Base-by-base conservation (phyloP, 345 rosid species). In the Punica granatum region DNA sequence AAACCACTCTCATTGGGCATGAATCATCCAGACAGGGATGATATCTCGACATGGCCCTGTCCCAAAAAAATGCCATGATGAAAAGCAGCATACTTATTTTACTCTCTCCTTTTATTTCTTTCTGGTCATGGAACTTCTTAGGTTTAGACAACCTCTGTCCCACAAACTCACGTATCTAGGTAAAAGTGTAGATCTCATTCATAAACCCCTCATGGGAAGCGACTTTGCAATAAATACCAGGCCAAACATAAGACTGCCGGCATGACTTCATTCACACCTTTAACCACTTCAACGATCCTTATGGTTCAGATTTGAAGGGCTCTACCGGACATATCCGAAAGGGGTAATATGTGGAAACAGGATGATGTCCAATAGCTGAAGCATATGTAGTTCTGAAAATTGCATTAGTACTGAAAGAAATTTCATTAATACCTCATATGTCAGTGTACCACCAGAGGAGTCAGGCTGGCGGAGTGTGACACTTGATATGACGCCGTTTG, bases 391-490 rank as follows among this genome's bases (percentile, higher is more conserved):
- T 34, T 19, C 30, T 28, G 42, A 56, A 66, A 15, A n/a, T 34
- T 68, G 69, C 18, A 49, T 68, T 31, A 67, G 23, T 30, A 11
- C 5, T 37, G 6, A 37, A 11, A 37, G 11, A 66, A 15, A 16
- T 41, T 70, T 69, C 18, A 54, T 70, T 36, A 67, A 19, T 30
- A 92, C 99, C 90, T 95, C 99, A 18, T 95, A 95, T 16, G 99
- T 95, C 78, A 95, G 81, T 73, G 99, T 95, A 60, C 99, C 99
- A 1, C 99, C 99, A 1, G 99, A 95, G 41, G 98, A 88, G 85
- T 95, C 97, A 19, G 98, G 93, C 68, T 89, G 99, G n/a, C 96
- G 92, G 77, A 95, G 93, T 1, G 98, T 95, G 60, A 92, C 98
- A 54, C 90, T 91, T 42, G 99, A 94, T 72, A 94, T 86, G 19